Conservation (phyloP, 1,139 yeast species). For the Pichia sp. region DNA sequence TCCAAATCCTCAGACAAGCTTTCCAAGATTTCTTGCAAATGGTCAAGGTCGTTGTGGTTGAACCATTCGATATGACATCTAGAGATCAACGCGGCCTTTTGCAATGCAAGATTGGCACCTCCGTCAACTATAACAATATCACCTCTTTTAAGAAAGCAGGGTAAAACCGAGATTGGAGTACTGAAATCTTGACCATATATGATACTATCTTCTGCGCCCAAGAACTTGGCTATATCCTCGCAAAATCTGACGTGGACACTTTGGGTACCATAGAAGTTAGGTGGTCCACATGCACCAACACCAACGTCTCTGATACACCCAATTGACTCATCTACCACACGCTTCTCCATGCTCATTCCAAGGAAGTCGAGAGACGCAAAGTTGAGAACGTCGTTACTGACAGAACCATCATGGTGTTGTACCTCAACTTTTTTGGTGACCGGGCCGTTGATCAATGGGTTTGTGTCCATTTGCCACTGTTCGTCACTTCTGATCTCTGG, state of each 20-base stretch:
- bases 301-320: slow-evolving; percentile 66
- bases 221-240: slow-evolving; percentile 65
- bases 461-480: slow-evolving; percentile 54
- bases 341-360: slow-evolving; percentile 46
- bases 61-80: slow-evolving; percentile 82
- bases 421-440: slow-evolving; percentile 39
- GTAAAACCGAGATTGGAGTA: slow-evolving; percentile 92
- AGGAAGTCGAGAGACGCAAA: slow-evolving; percentile 63
- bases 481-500: slow-evolving; percentile 49
- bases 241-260: slow-evolving; percentile 84
- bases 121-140: slow-evolving; percentile 88
- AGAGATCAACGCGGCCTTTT: slow-evolving; percentile 82
- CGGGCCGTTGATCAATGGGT: slow-evolving; percentile 60
- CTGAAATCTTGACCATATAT: slow-evolving; percentile 91
- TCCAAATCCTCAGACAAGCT: slow-evolving; percentile 61
- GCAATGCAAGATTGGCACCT: slow-evolving; percentile 70
- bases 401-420: slow-evolving; percentile 13
- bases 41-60: slow-evolving; percentile 84
- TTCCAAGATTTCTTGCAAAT: slow-evolving; percentile 63
- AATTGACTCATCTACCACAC: slow-evolving; percentile 53
- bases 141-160: slow-evolving; percentile 93
- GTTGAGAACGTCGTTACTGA: slow-evolving; percentile 43
- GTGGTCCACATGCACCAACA: slow-evolving; percentile 98
- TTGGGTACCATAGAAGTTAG: slow-evolving; percentile 95
- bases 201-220: slow-evolving; percentile 74